A percentile compares a stretch with the other conserved stretches of the same genome.
Evolutionary conservation across 169 alveolate genomes (phyloP).

Genomic region (Sarcocystis neurona): DNA sequence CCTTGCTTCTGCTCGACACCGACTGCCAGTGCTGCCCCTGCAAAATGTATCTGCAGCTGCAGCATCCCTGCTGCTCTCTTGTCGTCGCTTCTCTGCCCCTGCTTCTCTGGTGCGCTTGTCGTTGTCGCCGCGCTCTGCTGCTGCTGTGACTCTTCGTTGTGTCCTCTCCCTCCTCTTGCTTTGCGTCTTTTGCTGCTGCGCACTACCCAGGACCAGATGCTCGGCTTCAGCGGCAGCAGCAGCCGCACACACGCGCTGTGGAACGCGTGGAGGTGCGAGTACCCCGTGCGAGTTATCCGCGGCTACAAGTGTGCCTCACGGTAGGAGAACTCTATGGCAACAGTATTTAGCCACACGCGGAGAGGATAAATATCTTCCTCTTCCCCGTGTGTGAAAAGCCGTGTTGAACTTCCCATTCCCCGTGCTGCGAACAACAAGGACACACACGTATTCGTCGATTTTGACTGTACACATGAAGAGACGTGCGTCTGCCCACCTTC

Average conservation of each 20-base stretch:
- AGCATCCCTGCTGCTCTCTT: too few species aligned
- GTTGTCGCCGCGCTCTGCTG: not conserved
- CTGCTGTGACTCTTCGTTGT: not conserved
- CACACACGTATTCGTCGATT: too few species aligned
- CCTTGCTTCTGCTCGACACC: too few species aligned
- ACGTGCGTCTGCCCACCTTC: too few species aligned
- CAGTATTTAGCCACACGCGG: not conserved
- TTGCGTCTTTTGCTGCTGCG: not conserved
- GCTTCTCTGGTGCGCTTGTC: not conserved
- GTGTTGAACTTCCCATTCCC: too few species aligned
- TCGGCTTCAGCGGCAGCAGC: conserved; percentile 10
- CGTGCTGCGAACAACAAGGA: too few species aligned
- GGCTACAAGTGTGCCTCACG: conserved; percentile 13
- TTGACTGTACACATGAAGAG: too few species aligned
- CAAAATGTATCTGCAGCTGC: too few species aligned
- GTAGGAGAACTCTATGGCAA: not conserved
- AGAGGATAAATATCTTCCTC: too few species aligned
- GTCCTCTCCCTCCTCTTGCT: not conserved
- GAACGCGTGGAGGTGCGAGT: conserved; percentile 38
- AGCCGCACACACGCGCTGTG: conserved; percentile 1
- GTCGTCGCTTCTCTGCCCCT: not conserved
- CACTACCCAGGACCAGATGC: conserved; percentile 33
- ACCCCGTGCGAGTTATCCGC: conserved; percentile 43
- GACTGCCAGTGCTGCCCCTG: too few species aligned
- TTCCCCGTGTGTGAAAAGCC: too few species aligned